Evolutionary conservation across 345 rosid genomes (phyloP), one percentile per base, ranked within the genome.

Genomic region (Clarkia xantiana): DNA sequence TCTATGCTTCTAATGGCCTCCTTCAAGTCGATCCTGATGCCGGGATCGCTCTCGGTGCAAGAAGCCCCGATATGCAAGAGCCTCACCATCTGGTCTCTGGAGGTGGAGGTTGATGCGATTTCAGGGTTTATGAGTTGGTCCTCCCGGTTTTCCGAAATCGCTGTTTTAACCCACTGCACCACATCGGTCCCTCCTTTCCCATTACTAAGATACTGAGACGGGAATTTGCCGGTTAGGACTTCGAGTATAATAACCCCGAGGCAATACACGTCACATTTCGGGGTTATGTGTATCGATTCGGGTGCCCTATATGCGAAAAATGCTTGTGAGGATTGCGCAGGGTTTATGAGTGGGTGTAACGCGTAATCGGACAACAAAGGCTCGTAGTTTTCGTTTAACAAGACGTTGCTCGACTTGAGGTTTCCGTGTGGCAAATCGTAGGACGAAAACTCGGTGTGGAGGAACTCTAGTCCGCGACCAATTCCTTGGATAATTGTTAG

Each of bases 391-490:
- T 65, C 66, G 0, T 56, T 54, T 17, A 90, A 59, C 18, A 90
- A 77, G 25, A 90, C 62, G 29, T 90, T 86, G 74, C 95, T 82
- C 9, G 95, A 86, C 61, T 86, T 90, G 53, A 90, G 86, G 58
- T 86, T 90, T 25, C 97, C 94, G 29, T 90, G 98, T 8, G 94
- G 89, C 15, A 90, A 64, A 10, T 72, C 77, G 44, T 62, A 64
- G 1, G 84, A 60, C 11, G 68, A 54, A 23, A 76, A 75, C 60
- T 86, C 81, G 6, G 71, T 23, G 14, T 77, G 86, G 38, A 90
- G 66, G 73, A 70, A 86, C 40, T 61, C 45, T 71, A 86, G 51
- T 23, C 97, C 97, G 0, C 49, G 70, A 0, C 71, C 80, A 0
- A 81, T 69, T 52, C 96, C 97, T 17, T 59, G 56, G 34, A 86